Evolutionary conservation across 345 rosid species (phyloP).

Genomic region (Aethionema arabicum): DNA sequence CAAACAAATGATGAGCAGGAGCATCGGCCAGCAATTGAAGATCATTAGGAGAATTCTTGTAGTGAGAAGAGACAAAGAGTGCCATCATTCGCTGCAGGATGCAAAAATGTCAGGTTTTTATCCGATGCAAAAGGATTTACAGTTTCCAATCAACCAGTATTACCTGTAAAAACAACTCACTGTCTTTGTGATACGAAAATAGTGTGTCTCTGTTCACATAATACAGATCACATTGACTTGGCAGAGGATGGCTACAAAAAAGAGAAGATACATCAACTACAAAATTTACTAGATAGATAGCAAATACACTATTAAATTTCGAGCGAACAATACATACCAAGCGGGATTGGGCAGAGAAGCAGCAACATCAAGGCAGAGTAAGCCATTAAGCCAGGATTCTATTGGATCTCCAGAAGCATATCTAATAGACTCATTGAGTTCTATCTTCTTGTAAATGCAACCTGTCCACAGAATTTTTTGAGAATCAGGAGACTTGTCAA

Average conservation of each 20-base stretch:
- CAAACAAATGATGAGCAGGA: slow-evolving; percentile 98
- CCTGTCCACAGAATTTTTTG: slow-evolving; percentile 44
- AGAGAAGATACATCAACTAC: slow-evolving; percentile 11
- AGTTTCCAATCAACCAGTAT: slow-evolving; percentile 13
- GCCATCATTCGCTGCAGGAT: slow-evolving; percentile 94
- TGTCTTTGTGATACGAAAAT: slow-evolving; percentile 90
- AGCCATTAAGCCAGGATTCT: slow-evolving; percentile 88
- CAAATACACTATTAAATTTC: neutral
- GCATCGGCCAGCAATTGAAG: slow-evolving; percentile 98
- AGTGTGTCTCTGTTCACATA: slow-evolving; percentile 92
- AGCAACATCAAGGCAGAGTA: slow-evolving; percentile 89
- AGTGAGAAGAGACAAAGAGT: slow-evolving; percentile 91
- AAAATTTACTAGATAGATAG: slow-evolving; percentile 1
- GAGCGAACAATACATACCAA: slow-evolving; percentile 23
- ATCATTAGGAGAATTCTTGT: slow-evolving; percentile 97
- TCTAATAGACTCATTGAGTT: slow-evolving; percentile 90
- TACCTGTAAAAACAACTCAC: slow-evolving; percentile 88
- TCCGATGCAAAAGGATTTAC: neutral
- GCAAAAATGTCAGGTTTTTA: slow-evolving; percentile 29
- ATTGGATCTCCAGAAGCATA: slow-evolving; percentile 92
- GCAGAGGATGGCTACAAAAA: slow-evolving; percentile 67
- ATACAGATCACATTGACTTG: slow-evolving; percentile 82
- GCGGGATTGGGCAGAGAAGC: slow-evolving; percentile 61
- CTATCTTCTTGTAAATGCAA: slow-evolving; percentile 84
- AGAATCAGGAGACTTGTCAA: slow-evolving; percentile 17